phyloP scores from a whole-genome alignment of 2,329 filamentous ascomycete genomes.

The Pseudocercospora fuligena region DNA sequence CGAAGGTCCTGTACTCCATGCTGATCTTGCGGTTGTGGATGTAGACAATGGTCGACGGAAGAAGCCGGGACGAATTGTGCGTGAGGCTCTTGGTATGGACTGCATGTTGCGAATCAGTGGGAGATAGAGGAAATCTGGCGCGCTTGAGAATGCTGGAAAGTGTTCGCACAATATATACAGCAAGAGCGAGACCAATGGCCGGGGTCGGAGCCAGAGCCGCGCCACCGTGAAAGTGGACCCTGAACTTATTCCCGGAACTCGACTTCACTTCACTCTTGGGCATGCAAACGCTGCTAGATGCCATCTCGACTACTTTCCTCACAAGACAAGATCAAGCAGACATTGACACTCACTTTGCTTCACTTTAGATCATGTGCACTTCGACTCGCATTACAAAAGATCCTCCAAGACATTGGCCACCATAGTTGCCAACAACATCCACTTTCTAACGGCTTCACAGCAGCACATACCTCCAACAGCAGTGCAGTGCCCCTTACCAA shows the following conservation, averaged over 20 bases:
- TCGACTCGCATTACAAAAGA: neutral
- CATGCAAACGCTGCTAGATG: neutral
- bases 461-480: neutral
- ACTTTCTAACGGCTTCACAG: neutral
- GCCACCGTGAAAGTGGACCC: neutral
- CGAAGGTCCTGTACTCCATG: slow-evolving; percentile 59
- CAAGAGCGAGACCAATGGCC: neutral
- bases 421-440: neutral
- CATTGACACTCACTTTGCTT: neutral
- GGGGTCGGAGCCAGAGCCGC: neutral
- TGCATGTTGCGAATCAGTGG: slow-evolving; percentile 29
- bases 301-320: neutral
- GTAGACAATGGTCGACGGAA: slow-evolving; percentile 43
- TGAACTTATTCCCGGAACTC: neutral
- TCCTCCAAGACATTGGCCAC: neutral
- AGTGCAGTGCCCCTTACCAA: neutral
- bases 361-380: neutral
- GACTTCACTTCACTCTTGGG: neutral
- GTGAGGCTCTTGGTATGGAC: slow-evolving; percentile 23
- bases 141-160: neutral
- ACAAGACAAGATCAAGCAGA: neutral
- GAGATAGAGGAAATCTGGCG: neutral
- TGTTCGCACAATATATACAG: neutral
- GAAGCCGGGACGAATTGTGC: slow-evolving; percentile 37
- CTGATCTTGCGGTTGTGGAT: slow-evolving; percentile 49